Conservation (phyloP, 345 rosid species). For the Cardamine resedifolia region DNA sequence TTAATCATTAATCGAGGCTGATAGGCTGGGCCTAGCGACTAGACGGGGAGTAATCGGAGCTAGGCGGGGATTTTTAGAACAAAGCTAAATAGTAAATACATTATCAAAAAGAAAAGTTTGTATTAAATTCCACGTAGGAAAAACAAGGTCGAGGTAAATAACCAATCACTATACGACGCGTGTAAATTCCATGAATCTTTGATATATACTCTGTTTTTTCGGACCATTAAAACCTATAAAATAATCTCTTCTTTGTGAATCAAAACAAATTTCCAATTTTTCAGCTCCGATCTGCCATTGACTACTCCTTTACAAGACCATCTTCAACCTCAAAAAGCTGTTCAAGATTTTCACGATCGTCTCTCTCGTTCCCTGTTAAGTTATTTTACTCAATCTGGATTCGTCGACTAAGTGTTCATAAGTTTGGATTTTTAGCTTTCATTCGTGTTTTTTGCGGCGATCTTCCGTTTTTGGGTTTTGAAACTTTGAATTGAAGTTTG, state of each 20-base stretch:
- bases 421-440: background rate
- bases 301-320: constrained; percentile 1
- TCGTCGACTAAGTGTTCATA: background rate
- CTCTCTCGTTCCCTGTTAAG: background rate
- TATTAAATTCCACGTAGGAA: constrained; percentile 19
- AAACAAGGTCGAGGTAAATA: too few species aligned
- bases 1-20: too few species aligned
- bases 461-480: constrained; percentile 9
- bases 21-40: too few species aligned
- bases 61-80: too few species aligned
- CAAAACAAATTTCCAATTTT: constrained; percentile 8
- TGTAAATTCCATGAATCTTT: background rate
- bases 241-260: constrained; percentile 8
- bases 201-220: background rate
- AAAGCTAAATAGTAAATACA: too few species aligned
- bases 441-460: background rate
- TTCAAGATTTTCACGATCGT: constrained; percentile 6
- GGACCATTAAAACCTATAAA: constrained; percentile 30
- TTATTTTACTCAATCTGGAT: background rate
- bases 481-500: background rate
- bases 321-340: constrained; percentile 6
- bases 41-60: too few species aligned
- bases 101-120: too few species aligned
- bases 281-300: constrained; percentile 30
- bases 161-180: constrained; percentile 1